Base-by-base conservation (phyloP, 73 alveolate genomes). In the Paraurostyla sp. region DNA sequence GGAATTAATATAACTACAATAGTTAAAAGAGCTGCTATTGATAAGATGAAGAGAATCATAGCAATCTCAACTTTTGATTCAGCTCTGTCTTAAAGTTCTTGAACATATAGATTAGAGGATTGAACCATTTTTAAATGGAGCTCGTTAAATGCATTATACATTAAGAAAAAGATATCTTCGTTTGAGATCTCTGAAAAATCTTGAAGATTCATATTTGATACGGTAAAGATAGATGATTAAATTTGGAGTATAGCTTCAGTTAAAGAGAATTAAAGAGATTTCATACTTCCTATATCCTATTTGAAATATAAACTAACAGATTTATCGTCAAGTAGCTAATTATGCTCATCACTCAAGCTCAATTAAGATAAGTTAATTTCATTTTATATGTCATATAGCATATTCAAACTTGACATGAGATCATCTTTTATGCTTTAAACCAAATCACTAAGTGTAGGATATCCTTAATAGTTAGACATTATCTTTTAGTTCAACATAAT, bases 141-240 rank as follows among this genome's bases (percentile, higher is more conserved):
- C 25, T 85, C 88, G 6, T 85, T 51, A 60, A 71, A 85, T 6
- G 88, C 7, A 43, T 85, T 85, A 32, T 71, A 68, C 54, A 85
- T 36, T 27, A 85, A 33, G 82, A 85, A 85, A 82, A 71, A 85
- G 0, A 85, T 71, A 48, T 85, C 93, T 52, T 85, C 87, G 56
- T 71, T 85, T 1, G 56, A 7, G 33, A 38, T n/a, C 83, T 68
- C 93, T 16, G 58, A 9, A 33, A 83, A 83, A 13, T 71, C 57
- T 2, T 30, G 0, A 23, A 71, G 41, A 20, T 76, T 23, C 71
- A 85, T 33, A 56, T 85, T 80, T 9, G 68, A 33, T 4, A 85
- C 83, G 18, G 93, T 50, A 43, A 85, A 85, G 3, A 85, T 85
- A 2, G 88, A 50, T 4, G 93, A 85, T 32, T 56, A 16, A 0